Conservation (phyloP, 1,284 basidiomycete genomes). For the Ustilago trichophora region DNA sequence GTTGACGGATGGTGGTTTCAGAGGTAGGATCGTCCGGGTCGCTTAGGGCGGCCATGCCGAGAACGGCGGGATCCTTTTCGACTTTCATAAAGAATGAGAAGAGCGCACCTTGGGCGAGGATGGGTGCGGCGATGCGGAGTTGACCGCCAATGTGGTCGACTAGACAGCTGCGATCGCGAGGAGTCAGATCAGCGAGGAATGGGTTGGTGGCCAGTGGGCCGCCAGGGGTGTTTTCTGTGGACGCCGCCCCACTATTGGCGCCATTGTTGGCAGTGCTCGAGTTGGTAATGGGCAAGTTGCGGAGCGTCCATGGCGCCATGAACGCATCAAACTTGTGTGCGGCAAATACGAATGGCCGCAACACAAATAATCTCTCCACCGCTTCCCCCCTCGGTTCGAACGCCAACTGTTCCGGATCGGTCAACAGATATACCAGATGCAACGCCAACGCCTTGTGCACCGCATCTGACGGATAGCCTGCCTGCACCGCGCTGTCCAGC, state of each 20-base stretch:
- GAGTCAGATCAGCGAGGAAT: slow-evolving; percentile 69
- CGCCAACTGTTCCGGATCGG: slow-evolving; percentile 58
- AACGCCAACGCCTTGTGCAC: slow-evolving; percentile 67
- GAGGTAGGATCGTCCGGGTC: slow-evolving; percentile 22
- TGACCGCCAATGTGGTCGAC: slow-evolving; percentile 67
- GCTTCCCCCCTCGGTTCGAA: slow-evolving; percentile 67
- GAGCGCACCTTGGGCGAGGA: slow-evolving; percentile 65
- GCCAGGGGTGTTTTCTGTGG: not conserved
- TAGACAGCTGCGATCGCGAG: slow-evolving; percentile 63
- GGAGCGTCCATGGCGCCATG: slow-evolving; percentile 69
- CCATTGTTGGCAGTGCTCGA: no score
- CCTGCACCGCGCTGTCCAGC: slow-evolving; percentile 64
- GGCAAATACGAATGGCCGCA: slow-evolving; percentile 71
- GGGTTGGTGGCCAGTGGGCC: slow-evolving; percentile 52
- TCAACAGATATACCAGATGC: slow-evolving; percentile 69
- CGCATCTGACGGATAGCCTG: slow-evolving; percentile 67
- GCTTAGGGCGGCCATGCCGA: slow-evolving; percentile 36
- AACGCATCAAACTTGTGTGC: slow-evolving; percentile 71
- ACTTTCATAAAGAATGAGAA: slow-evolving; percentile 67
- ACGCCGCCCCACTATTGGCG: not conserved
- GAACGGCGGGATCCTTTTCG: slow-evolving; percentile 64
- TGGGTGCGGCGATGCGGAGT: slow-evolving; percentile 60
- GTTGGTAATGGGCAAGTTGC: slow-evolving; percentile 32
- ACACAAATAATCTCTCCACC: slow-evolving; percentile 70
- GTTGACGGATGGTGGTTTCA: slow-evolving; percentile 20